These are phyloP conservation scores for Mycena kentingensis DNA, from an alignment of 768 basidiomycete species.

Conservation along the genomic window DNA sequence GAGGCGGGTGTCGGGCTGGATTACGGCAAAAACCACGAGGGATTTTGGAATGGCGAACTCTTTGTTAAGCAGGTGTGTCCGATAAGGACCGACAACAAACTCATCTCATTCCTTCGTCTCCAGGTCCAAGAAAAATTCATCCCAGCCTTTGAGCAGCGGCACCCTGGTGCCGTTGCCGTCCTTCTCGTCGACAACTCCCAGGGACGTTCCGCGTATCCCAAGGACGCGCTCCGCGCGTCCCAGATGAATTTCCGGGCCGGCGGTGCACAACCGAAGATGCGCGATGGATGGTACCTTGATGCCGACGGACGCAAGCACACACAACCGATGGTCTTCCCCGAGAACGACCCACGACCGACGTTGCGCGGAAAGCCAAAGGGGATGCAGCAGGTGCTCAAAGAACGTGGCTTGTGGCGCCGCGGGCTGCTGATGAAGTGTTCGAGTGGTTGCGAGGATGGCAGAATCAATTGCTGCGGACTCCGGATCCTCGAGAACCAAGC, in stretches of 20 bases:
- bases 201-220: constrained; percentile 28
- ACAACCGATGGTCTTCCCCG: constrained; percentile 29
- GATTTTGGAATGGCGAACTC: constrained; percentile 38
- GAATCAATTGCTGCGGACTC: constrained; percentile 31
- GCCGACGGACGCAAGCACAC: not conserved
- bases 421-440: constrained; percentile 22
- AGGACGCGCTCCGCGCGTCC: constrained; percentile 21
- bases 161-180: constrained; percentile 12
- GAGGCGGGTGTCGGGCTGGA: constrained; percentile 37
- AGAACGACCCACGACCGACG: constrained; percentile 28
- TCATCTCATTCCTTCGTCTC: constrained; percentile 14
- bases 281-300: constrained; percentile 22
- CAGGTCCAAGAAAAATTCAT: constrained; percentile 33
- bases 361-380: constrained; percentile 31
- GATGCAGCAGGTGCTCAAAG: constrained; percentile 31
- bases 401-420: constrained; percentile 26
- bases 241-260: constrained; percentile 30
- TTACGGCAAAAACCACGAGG: constrained; percentile 48
- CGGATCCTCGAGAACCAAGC: constrained; percentile 26
- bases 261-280: constrained; percentile 26
- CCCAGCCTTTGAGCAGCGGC: constrained; percentile 32
- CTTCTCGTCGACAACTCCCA: constrained; percentile 29
- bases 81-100: no score
- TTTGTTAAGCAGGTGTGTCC: constrained; percentile 26
- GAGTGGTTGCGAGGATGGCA: not conserved